Percentiles rank a stretch among this genome's conserved stretches.
phyloP scores from a whole-genome alignment of 768 basidiomycete species.

The Russula foetens region DNA sequence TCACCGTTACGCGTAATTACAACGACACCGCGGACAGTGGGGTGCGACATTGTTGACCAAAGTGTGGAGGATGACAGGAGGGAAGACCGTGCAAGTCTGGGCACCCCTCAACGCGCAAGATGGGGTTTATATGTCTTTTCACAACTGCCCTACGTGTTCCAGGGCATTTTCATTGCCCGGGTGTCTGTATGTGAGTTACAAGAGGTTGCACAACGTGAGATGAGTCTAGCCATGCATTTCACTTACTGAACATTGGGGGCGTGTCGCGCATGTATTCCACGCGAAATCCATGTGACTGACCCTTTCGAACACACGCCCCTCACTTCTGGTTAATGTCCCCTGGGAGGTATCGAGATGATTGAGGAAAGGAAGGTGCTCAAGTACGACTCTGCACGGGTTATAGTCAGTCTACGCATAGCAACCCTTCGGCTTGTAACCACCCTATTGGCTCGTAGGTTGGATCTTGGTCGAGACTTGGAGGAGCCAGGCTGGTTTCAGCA shows the following conservation, averaged over 20 bases:
- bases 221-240: conserved; percentile 10
- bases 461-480: neutral
- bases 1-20: conserved; percentile 76
- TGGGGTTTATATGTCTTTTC: conserved; percentile 9
- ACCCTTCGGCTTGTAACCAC: neutral
- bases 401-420: conserved; percentile 10
- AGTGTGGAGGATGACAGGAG: conserved; percentile 9
- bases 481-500: conserved; percentile 8
- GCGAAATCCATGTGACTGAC: conserved; percentile 15
- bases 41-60: conserved; percentile 27
- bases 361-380: conserved; percentile 2
- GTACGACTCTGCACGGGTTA: neutral
- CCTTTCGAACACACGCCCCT: neutral
- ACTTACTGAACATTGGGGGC: conserved; percentile 14
- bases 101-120: neutral
- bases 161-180: neutral
- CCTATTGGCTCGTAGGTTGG: neutral
- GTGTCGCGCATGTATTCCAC: conserved; percentile 15
- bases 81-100: conserved; percentile 19
- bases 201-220: conserved; percentile 2
- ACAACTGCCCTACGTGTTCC: conserved; percentile 4
- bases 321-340: neutral
- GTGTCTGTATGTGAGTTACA: conserved; percentile 10
- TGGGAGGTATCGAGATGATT: neutral
- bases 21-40: conserved; percentile 67